Evolutionary conservation across 345 rosid genomes (phyloP), one percentile per base, ranked within the genome.

Genomic region (Dovyalis caffra): DNA sequence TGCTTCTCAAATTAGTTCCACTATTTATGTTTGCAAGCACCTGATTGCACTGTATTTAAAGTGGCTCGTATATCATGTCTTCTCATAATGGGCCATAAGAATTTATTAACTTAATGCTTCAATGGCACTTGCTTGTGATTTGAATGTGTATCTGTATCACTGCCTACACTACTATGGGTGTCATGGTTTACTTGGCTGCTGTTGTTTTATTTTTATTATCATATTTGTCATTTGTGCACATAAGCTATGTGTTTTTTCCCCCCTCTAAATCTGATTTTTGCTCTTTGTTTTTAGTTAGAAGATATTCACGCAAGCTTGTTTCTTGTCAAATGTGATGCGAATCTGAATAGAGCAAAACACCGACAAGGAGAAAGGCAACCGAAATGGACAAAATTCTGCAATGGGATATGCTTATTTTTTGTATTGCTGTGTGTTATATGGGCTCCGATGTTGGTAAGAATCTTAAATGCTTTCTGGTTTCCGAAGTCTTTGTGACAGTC

Each of bases 381-480:
- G n/a, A 83, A 76, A 67, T 68, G 40, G 79, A 85, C 88, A 15
- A 85, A 85, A 68, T 85, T 80, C 74, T 83, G 81, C 69, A 77
- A 82, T 67, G 88, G 88, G 56, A 82, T 85, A 73, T 85, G 86
- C 79, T 68, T 85, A 61, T 83, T 85, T 73, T 80, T 78, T 16
- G 70, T 83, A 31, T 37, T 85, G 56, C 74, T 85, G 28, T 82
- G 86, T 74, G 86, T 83, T 20, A 83, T 85, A 49, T 85, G 88
- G 88, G 77, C 84, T 74, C 88, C 88, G 1, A 85, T 85, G 84
- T 81, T 85, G 88, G 88, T 85, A 78, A 85, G 74, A 28, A 64
- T 58, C 33, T 69, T 18, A 31, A 26, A 25, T 60, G 43, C n/a
- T 37, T 33, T 18, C 28, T 40, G 2, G 51, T 62, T 53, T 15